These are phyloP conservation scores for Serendipita indica DNA, from an alignment of 768 basidiomycete species.

Conservation along the genomic window DNA sequence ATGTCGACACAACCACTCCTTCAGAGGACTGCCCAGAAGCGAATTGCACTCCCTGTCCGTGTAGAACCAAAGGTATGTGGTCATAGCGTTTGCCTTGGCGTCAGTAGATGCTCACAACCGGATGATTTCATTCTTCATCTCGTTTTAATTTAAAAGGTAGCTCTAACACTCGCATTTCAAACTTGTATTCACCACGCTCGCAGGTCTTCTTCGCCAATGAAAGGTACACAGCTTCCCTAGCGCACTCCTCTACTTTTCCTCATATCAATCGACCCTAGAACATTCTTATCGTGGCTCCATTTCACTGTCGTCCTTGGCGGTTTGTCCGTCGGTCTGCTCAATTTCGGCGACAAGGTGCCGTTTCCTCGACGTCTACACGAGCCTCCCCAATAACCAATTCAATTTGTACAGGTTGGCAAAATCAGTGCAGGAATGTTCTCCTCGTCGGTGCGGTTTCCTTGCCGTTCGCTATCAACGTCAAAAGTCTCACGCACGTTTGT, in stretches of 20 bases:
- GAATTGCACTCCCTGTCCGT: slow-evolving; percentile 90
- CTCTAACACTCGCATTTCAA: background rate
- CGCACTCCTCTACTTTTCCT: background rate
- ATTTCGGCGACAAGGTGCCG: slow-evolving; percentile 89
- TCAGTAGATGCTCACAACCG: background rate
- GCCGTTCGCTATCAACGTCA: background rate
- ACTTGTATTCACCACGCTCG: background rate
- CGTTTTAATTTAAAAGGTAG: background rate
- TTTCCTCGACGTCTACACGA: background rate
- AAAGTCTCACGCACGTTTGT: slow-evolving; percentile 14
- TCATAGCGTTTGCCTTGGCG: background rate
- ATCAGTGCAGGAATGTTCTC: slow-evolving; percentile 97
- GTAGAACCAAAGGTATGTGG: slow-evolving; percentile 65
- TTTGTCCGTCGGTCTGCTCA: slow-evolving; percentile 85
- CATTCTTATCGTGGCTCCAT: slow-evolving; percentile 97
- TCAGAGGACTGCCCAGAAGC: slow-evolving; percentile 85
- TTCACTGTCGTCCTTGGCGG: slow-evolving; percentile 97
- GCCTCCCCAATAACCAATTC: background rate
- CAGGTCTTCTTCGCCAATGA: slow-evolving; percentile 78
- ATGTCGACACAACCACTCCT: slow-evolving; percentile 99
- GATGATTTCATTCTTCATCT: background rate
- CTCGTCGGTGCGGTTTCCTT: slow-evolving; percentile 52
- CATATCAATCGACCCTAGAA: slow-evolving; percentile 21
- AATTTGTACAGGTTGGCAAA: slow-evolving; percentile 61
- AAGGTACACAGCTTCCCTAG: slow-evolving; percentile 24